Conservation (phyloP, 2,329 filamentous ascomycete species). For the Xylariaceae sp. region DNA sequence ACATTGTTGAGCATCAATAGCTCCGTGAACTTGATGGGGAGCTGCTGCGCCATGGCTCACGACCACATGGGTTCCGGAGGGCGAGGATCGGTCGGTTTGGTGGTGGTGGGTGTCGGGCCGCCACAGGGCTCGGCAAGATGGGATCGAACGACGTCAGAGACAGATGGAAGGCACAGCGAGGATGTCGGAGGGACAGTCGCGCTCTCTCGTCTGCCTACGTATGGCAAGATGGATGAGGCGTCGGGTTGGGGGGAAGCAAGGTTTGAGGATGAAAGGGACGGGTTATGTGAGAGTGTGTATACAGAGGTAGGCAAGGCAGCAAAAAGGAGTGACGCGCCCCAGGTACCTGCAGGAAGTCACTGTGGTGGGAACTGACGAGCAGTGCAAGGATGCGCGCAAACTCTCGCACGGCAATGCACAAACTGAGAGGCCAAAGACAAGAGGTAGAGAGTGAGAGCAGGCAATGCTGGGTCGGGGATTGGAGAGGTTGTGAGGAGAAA, state of each 20-base stretch:
- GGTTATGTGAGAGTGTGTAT: constrained; percentile 11
- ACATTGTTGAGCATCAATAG: constrained; percentile 65
- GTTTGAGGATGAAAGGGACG: constrained; percentile 21
- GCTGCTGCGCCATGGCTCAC: constrained; percentile 55
- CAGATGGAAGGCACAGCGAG: constrained; percentile 2
- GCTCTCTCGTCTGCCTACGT: constrained; percentile 4
- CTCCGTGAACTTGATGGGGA: constrained; percentile 93
- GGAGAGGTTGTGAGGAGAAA: no score
- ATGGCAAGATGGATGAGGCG: constrained; percentile 20
- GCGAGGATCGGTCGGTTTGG: constrained; percentile 9
- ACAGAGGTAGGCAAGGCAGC: constrained; percentile 3
- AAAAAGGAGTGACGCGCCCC: constrained; percentile 24
- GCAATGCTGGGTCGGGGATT: no score
- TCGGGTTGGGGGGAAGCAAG: constrained; percentile 20
- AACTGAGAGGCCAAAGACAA: no score
- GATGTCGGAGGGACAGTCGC: not conserved
- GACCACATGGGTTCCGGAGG: constrained; percentile 29
- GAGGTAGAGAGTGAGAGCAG: no score
- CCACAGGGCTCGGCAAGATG: constrained; percentile 8
- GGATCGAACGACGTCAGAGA: constrained; percentile 4
- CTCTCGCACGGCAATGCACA: not conserved
- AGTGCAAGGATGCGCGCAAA: constrained; percentile 6
- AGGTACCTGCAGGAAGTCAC: constrained; percentile 11
- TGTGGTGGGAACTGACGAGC: not conserved
- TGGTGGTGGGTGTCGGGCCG: constrained; percentile 9